Evolutionary conservation across 495 filamentous ascomycete genomes (phyloP).

Genomic region (Bryoglossum gracile): DNA sequence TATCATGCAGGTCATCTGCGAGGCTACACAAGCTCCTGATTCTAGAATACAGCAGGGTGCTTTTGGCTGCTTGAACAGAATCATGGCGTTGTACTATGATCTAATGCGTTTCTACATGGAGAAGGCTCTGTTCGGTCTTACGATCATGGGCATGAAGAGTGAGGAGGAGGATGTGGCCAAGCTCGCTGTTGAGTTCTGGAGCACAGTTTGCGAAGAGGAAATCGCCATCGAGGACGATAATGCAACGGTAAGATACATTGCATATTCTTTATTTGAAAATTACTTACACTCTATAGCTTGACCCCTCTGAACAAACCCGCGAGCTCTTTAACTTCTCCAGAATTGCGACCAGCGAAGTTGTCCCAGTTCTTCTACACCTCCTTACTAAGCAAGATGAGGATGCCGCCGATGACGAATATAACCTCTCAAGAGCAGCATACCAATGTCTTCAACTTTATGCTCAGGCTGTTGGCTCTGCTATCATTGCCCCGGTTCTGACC

Average conservation of each 20-base stretch:
- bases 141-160: slow-evolving; percentile 98
- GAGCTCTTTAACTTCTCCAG: slow-evolving; percentile 88
- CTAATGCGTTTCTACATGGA: slow-evolving; percentile 99
- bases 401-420: slow-evolving; percentile 93
- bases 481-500: slow-evolving; percentile 73
- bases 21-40: slow-evolving; percentile 90
- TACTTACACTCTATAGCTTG: slow-evolving; percentile 41
- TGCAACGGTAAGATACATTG: slow-evolving; percentile 51
- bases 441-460: slow-evolving; percentile 94
- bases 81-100: slow-evolving; percentile 97
- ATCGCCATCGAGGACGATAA: slow-evolving; percentile 97
- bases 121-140: slow-evolving; percentile 95
- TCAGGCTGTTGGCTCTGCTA: slow-evolving; percentile 73
- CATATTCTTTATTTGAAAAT: slow-evolving; percentile 11
- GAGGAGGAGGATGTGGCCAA: slow-evolving; percentile 97
- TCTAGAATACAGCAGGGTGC: slow-evolving; percentile 87
- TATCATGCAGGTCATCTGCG: slow-evolving; percentile 99
- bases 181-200: slow-evolving; percentile 98
- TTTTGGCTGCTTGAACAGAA: slow-evolving; percentile 93
- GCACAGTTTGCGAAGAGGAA: slow-evolving; percentile 98
- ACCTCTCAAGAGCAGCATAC: slow-evolving; percentile 88
- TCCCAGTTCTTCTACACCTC: slow-evolving; percentile 80
- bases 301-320: slow-evolving; percentile 68
- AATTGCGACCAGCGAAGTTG: slow-evolving; percentile 83
- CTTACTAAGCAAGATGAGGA: slow-evolving; percentile 98